These are phyloP conservation scores for Biancaea sappan DNA, from an alignment of 306 rosid genomes.

Conservation along the genomic window DNA sequence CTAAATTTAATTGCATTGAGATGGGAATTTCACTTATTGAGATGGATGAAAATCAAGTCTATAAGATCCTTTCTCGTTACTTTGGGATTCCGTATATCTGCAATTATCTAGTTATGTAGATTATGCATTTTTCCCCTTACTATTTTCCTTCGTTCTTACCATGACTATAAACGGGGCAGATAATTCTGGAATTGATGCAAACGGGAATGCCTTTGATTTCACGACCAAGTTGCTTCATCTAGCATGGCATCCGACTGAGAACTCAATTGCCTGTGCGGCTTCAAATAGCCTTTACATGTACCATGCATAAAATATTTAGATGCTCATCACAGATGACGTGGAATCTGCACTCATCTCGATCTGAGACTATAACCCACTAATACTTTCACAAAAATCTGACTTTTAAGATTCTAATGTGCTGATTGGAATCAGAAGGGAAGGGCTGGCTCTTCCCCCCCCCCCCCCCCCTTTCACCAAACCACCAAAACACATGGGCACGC, in stretches of 20 bases:
- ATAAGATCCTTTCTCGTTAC: background rate
- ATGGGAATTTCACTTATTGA: background rate
- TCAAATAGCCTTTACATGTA: slow-evolving; percentile 77
- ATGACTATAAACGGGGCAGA: slow-evolving; percentile 47
- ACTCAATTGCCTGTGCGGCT: slow-evolving; percentile 75
- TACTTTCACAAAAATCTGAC: slow-evolving; percentile 11
- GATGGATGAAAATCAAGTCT: background rate
- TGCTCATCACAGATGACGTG: slow-evolving; percentile 19
- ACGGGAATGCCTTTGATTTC: slow-evolving; percentile 67
- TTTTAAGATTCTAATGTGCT: background rate
- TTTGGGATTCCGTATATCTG: background rate
- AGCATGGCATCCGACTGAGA: slow-evolving; percentile 79
- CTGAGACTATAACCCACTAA: background rate
- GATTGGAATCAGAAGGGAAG: slow-evolving; percentile 1
- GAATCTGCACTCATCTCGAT: slow-evolving; percentile 30
- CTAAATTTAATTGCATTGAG: background rate
- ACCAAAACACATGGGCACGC: no score
- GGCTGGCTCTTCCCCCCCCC: background rate
- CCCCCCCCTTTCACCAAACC: no score
- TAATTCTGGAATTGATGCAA: slow-evolving; percentile 52
- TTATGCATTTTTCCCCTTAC: background rate
- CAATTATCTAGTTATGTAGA: background rate
- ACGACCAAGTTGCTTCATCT: slow-evolving; percentile 69
- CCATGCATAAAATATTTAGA: slow-evolving; percentile 56
- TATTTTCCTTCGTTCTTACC: slow-evolving; percentile 3